These are phyloP conservation scores for Cladosporium cucumerinum DNA, from an alignment of 2,329 filamentous ascomycete species.

Conservation along the genomic window DNA sequence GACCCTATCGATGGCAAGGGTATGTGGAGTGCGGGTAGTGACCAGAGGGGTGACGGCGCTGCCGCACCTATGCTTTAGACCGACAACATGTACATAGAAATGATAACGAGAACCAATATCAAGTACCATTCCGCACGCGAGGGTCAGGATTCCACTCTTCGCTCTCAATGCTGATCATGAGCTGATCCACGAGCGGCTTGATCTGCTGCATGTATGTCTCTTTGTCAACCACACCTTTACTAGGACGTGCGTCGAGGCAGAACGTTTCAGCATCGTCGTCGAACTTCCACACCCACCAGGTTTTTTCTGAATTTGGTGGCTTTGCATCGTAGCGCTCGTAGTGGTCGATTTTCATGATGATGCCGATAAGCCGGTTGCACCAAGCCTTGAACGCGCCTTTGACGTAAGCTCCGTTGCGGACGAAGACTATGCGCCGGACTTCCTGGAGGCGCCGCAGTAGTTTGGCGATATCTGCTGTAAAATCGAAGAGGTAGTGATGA, in stretches of 20 bases:
- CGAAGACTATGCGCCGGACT: conserved; percentile 35
- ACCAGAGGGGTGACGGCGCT: conserved; percentile 78
- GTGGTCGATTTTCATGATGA: conserved; percentile 42
- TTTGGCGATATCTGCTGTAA: conserved; percentile 31
- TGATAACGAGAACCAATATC: conserved; percentile 20
- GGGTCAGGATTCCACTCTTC: conserved; percentile 40
- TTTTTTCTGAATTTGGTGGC: conserved; percentile 31
- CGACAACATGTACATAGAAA: background rate
- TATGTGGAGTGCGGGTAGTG: conserved; percentile 86
- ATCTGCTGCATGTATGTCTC: conserved; percentile 38
- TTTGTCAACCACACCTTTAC: conserved; percentile 34
- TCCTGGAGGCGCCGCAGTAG: conserved; percentile 35
- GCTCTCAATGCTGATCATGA: conserved; percentile 36
- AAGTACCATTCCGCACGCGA: conserved; percentile 20
- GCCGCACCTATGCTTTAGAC: conserved; percentile 49
- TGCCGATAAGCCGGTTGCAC: conserved; percentile 38
- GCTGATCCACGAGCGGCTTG: conserved; percentile 36
- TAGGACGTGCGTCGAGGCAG: conserved; percentile 29
- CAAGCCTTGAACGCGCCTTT: conserved; percentile 39
- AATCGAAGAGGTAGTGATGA: conserved; percentile 36
- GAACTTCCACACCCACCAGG: conserved; percentile 42
- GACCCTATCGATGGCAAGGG: conserved; percentile 63
- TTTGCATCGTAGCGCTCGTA: conserved; percentile 37
- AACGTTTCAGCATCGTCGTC: conserved; percentile 31
- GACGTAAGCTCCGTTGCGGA: conserved; percentile 35